Evolutionary conservation across 164 flowering plant species (phyloP), one percentile per base, ranked within the genome.

Genomic region (Vitis rotundifolia): DNA sequence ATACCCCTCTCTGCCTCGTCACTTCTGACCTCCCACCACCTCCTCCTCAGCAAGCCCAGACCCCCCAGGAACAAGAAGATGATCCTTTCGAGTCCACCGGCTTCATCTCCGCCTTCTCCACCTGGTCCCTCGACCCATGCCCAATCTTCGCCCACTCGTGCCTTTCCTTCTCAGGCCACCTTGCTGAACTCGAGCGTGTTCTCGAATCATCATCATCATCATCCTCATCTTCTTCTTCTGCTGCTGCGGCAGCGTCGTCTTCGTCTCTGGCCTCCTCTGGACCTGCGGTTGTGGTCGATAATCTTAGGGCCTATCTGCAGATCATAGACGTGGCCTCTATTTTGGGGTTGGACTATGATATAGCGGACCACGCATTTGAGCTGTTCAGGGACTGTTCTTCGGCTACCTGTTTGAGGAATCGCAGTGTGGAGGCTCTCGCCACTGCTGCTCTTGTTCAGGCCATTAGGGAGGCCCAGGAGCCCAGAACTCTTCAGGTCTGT

Each of bases 401-500:
- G 3, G 93, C 98, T 14, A 95, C 99, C 76, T 93, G 97, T 73
- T 83, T 95, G 84, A 88, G 98, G 83, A 95, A 93, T 78, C 88
- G 98, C 1, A 95, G 94, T 55, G 91, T 95, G 6, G 99, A 95
- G 72, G 99, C 98, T 1, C 89, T 95, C 19, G 98, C 99, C 26
- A 93, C 99, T 53, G 99, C 99, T 53, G 97, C 97, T 29, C 89
- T 95, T 58, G 93, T 95, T 53, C 99, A 93, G 75, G 97, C 99
- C 59, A 93, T 95, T 59, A 72, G 99, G 48, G 98, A 91, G 77
- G 99, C 99, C 16, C 98, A 93, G 68, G 96, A 95, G 68, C 99
- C 99, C 56, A 77, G 99, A 71, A 95, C 99, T 12, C 92, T 95
- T n/a, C 98, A 93, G 94, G 98, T 94, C 50, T 28, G 2, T 50